Evolutionary conservation across 148 eudicot genomes (phyloP).

Genomic region (Hydrangea macrophylla): DNA sequence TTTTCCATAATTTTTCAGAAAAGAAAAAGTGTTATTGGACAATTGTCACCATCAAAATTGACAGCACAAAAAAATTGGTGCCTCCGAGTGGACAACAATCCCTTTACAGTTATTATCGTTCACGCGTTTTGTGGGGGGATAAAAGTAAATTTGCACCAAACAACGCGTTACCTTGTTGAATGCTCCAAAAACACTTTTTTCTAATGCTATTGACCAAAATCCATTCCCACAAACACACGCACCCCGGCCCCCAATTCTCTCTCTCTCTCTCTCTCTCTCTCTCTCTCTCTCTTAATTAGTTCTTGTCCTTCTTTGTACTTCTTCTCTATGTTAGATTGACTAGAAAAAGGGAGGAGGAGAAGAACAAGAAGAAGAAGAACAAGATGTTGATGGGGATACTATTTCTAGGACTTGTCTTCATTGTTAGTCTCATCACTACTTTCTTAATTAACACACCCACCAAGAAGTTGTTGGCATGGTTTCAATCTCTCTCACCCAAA

Average conservation of each 20-base stretch:
- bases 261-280: neutral
- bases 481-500: slow-evolving; percentile 7
- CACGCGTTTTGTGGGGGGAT: slow-evolving; percentile 23
- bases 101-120: slow-evolving; percentile 1
- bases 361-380: neutral
- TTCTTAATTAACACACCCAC: slow-evolving; percentile 15
- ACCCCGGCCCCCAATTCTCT: neutral
- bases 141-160: slow-evolving; percentile 6
- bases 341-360: neutral
- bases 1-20: too few species aligned
- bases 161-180: slow-evolving; percentile 20
- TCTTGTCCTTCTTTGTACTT: neutral
- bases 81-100: neutral
- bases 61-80: neutral
- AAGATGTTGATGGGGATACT: slow-evolving; percentile 17
- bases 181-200: neutral
- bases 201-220: neutral
- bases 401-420: slow-evolving; percentile 27
- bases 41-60: neutral
- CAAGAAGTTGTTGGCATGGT: slow-evolving; percentile 25
- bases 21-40: too few species aligned
- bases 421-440: slow-evolving; percentile 26
- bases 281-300: neutral
- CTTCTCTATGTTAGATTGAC: slow-evolving; percentile 12
- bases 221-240: neutral